Percentiles rank a stretch among this genome's conserved stretches.
Conservation (phyloP, 441 rosid genomes). For the Euphorbia neoarborescens region DNA sequence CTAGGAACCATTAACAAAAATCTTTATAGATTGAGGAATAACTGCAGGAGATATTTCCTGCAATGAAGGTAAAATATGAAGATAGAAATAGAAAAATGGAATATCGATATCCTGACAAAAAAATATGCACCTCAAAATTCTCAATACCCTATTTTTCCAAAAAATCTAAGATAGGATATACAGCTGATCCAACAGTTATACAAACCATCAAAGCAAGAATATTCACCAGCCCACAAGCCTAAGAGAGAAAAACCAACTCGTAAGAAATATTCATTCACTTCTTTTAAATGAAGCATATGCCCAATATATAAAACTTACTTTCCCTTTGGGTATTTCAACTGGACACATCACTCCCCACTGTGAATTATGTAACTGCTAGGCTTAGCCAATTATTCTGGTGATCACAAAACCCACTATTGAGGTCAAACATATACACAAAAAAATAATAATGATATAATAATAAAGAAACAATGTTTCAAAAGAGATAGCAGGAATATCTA, state of each 20-base stretch:
- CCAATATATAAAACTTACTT: slow-evolving; percentile 36
- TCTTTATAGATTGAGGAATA: slow-evolving; percentile 90
- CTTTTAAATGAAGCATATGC: background rate
- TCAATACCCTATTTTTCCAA: slow-evolving; percentile 97
- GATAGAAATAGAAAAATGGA: background rate
- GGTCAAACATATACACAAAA: background rate
- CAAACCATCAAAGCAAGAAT: slow-evolving; percentile 97
- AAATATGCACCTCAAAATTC: slow-evolving; percentile 67
- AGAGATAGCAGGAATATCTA: slow-evolving; percentile 7
- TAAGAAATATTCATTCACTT: slow-evolving; percentile 4
- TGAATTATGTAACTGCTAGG: slow-evolving; percentile 95
- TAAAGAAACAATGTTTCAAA: background rate
- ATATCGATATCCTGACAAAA: slow-evolving; percentile 13
- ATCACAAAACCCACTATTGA: slow-evolving; percentile 16
- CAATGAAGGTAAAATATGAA: slow-evolving; percentile 19
- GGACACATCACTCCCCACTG: slow-evolving; percentile 99
- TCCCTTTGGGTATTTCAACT: slow-evolving; percentile 99
- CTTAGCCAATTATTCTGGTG: slow-evolving; percentile 88
- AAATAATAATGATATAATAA: background rate
- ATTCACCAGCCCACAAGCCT: slow-evolving; percentile 98
- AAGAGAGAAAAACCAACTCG: slow-evolving; percentile 15
- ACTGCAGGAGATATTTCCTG: slow-evolving; percentile 99
- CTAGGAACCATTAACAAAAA: slow-evolving; percentile 96
- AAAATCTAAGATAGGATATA: slow-evolving; percentile 80
- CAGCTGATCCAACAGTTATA: slow-evolving; percentile 92